Evolutionary conservation across 805 yeast genomes (phyloP).

Genomic region (Myxozyma neglecta): DNA sequence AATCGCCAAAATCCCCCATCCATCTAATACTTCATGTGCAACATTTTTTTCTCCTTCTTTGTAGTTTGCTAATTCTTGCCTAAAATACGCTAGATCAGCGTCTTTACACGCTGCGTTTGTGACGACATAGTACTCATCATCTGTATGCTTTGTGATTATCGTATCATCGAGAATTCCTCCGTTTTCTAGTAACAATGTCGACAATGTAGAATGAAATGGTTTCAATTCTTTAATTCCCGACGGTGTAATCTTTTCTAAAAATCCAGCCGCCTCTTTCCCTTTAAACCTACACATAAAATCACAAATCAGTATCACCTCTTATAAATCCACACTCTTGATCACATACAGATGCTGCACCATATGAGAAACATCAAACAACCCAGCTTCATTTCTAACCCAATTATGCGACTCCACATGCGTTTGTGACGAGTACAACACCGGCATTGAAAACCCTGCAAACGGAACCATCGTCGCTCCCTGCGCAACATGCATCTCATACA

Average conservation of each 20-base stretch:
- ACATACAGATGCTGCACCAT: slow-evolving; percentile 84
- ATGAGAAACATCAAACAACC: slow-evolving; percentile 94
- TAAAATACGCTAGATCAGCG: slow-evolving; percentile 69
- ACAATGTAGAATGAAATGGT: slow-evolving; percentile 65
- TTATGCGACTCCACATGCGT: slow-evolving; percentile 89
- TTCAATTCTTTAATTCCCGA: slow-evolving; percentile 65
- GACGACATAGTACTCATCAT: slow-evolving; percentile 74
- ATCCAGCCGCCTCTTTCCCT: slow-evolving; percentile 66
- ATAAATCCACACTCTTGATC: too few species aligned
- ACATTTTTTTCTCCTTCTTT: slow-evolving; percentile 38
- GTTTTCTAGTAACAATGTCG: slow-evolving; percentile 64
- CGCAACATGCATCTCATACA: slow-evolving; percentile 73
- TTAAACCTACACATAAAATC: slow-evolving; percentile 44
- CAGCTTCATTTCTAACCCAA: slow-evolving; percentile 88
- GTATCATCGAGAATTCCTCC: slow-evolving; percentile 95
- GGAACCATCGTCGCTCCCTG: slow-evolving; percentile 90
- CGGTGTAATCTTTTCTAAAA: slow-evolving; percentile 84
- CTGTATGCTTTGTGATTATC: slow-evolving; percentile 79
- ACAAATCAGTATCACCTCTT: background rate
- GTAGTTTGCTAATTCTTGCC: slow-evolving; percentile 46
- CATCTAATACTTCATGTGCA: slow-evolving; percentile 48
- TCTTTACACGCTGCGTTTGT: slow-evolving; percentile 95
- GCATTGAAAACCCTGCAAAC: slow-evolving; percentile 96
- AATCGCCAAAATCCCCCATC: slow-evolving; percentile 78
- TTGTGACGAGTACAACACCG: slow-evolving; percentile 75